These are phyloP conservation scores for Fusarium sp. DNA, from an alignment of 2,329 filamentous ascomycete genomes.

Conservation along the genomic window DNA sequence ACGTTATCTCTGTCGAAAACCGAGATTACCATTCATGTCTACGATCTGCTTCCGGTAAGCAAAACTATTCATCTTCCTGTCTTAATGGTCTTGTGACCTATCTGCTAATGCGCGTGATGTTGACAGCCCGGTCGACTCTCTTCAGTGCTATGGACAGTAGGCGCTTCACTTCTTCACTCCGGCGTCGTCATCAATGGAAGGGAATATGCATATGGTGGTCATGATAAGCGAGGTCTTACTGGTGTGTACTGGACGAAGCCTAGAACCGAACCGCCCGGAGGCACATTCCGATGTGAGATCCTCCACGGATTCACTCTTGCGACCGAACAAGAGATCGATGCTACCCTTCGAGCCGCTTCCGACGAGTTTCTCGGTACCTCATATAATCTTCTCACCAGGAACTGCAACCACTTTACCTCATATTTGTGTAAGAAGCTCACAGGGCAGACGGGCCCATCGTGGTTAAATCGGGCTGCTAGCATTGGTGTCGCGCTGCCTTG, in stretches of 20 bases:
- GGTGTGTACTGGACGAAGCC: conserved; percentile 90
- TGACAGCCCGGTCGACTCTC: conserved; percentile 79
- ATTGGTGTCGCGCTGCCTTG: conserved; percentile 87
- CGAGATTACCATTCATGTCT: conserved; percentile 82
- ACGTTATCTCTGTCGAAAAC: conserved; percentile 80
- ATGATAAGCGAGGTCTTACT: conserved; percentile 78
- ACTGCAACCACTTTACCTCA: conserved; percentile 91
- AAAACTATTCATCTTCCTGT: conserved; percentile 7
- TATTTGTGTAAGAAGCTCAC: conserved; percentile 83
- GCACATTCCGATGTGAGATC: conserved; percentile 81
- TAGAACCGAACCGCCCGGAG: conserved; percentile 79
- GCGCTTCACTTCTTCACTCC: conserved; percentile 84
- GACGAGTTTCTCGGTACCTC: conserved; percentile 81
- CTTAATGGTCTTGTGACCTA: conserved; percentile 18
- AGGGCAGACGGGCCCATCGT: conserved; percentile 76
- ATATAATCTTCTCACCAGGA: conserved; percentile 86
- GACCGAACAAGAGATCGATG: conserved; percentile 77
- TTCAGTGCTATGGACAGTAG: conserved; percentile 83
- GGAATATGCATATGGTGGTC: conserved; percentile 90
- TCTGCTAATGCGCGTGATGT: conserved; percentile 32
- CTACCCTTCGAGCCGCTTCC: conserved; percentile 77
- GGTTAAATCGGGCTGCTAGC: conserved; percentile 87
- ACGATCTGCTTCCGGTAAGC: conserved; percentile 80
- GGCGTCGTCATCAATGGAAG: conserved; percentile 84
- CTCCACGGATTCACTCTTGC: conserved; percentile 85